Base-by-base conservation (phyloP, 192 early-diverging fungal genomes). In the Gonapodya sp. region DNA sequence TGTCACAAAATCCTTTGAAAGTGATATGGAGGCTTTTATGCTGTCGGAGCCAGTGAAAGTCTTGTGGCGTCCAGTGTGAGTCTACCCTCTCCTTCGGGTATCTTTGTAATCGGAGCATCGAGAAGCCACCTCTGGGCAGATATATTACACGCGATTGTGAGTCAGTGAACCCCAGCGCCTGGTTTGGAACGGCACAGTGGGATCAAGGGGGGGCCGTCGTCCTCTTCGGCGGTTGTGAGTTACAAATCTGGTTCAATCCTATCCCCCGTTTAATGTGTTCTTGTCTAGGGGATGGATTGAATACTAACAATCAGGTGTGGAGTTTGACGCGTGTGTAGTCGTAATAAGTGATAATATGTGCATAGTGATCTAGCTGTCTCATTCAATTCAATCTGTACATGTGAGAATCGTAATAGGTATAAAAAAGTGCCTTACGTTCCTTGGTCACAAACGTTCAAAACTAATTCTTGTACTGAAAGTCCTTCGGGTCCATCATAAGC, bases 391-490 rank as follows among this genome's bases (percentile, higher is more conserved):
- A n/a, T n/a, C n/a, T n/a, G n/a, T n/a, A n/a, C n/a, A n/a, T n/a
- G n/a, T n/a, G n/a, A n/a, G n/a, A n/a, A n/a, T n/a, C n/a, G n/a
- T n/a, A n/a, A n/a, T n/a, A n/a, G n/a, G n/a, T n/a, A n/a, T n/a
- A n/a, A n/a, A n/a, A n/a, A n/a, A n/a, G n/a, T n/a, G n/a, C n/a
- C n/a, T n/a, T n/a, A n/a, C n/a, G n/a, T n/a, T n/a, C n/a, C n/a
- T n/a, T n/a, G n/a, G n/a, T n/a, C n/a, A n/a, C n/a, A n/a, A n/a
- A n/a, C n/a, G n/a, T n/a, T n/a, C n/a, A n/a, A n/a, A n/a, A n/a
- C n/a, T n/a, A n/a, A n/a, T n/a, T n/a, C 46, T 64, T 64, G 75
- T 31, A 18, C 31, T 77, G 30, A 31, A 84, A 84, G 75, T 81
- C 32, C 79, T 85, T 72, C 30, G 73, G 32, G 30, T 31, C 34